Evolutionary conservation across 1,284 basidiomycete species (phyloP).

Genomic region (Schizophyllum amplum): DNA sequence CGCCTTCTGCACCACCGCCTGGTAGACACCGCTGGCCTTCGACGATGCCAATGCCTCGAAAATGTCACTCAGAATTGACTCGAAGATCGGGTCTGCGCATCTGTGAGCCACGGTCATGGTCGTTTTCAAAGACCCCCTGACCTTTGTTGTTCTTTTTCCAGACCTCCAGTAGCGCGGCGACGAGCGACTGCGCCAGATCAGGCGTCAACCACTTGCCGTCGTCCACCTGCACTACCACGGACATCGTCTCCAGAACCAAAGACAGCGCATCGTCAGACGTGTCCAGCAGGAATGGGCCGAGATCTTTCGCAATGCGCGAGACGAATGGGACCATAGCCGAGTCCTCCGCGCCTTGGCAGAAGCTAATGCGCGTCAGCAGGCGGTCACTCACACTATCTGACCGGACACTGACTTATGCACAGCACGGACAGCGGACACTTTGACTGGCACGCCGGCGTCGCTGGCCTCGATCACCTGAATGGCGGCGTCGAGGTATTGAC

Average conservation of each 20-base stretch:
- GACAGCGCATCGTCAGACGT: constrained; percentile 86
- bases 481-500: constrained; percentile 83
- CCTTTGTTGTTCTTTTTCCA: constrained; percentile 85
- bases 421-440: constrained; percentile 89
- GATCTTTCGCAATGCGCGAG: constrained; percentile 69
- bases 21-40: constrained; percentile 51
- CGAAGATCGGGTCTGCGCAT: constrained; percentile 75
- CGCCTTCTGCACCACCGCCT: constrained; percentile 63
- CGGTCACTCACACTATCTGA: too few species aligned
- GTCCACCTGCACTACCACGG: constrained; percentile 71
- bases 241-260: constrained; percentile 83
- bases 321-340: constrained; percentile 58
- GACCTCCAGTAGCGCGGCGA: constrained; percentile 61
- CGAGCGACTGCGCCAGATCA: constrained; percentile 57
- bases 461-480: constrained; percentile 75
- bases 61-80: constrained; percentile 82
- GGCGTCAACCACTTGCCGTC: constrained; percentile 61
- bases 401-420: constrained; percentile 70
- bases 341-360: constrained; percentile 56
- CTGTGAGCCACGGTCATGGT: neutral
- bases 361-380: constrained; percentile 33
- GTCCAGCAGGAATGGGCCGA: constrained; percentile 76
- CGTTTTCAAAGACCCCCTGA: constrained; percentile 19
- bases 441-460: constrained; percentile 74
- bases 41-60: constrained; percentile 64